phyloP scores from a whole-genome alignment of 202 grass and related monocot species.

The Carex sylvatica region DNA sequence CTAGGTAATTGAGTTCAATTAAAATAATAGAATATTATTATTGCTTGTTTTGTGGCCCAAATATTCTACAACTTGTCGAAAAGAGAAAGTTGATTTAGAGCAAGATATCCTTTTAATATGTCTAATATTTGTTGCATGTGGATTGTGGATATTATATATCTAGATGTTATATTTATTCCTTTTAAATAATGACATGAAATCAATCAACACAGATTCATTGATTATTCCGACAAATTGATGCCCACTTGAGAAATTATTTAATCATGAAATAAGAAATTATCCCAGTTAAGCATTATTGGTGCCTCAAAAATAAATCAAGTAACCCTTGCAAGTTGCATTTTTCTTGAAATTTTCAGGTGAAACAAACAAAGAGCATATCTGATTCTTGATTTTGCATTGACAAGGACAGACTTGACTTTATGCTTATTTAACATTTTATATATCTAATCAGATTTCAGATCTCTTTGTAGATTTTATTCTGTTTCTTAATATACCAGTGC shows the following conservation, averaged over 20 bases:
- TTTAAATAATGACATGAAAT: background rate
- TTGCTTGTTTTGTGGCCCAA: background rate
- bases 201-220: background rate
- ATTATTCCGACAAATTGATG: slow-evolving; percentile 9
- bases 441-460: background rate
- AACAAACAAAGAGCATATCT: slow-evolving; percentile 26
- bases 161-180: background rate
- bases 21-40: background rate
- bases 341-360: slow-evolving; percentile 1
- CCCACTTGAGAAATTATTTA: slow-evolving; percentile 17
- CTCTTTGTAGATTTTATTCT: slow-evolving; percentile 25
- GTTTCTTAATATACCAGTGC: slow-evolving; percentile 10
- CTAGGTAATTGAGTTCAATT: background rate
- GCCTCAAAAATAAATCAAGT: background rate
- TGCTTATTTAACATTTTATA: slow-evolving; percentile 16
- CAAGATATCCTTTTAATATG: background rate
- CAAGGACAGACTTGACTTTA: slow-evolving; percentile 16
- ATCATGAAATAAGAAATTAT: background rate
- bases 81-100: background rate
- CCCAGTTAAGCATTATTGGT: background rate
- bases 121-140: background rate
- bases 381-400: slow-evolving; percentile 25
- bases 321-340: background rate
- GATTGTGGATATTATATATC: background rate
- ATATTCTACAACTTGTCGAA: slow-evolving; percentile 7